A percentile compares a stretch with the other conserved stretches of the same genome.
These are phyloP conservation scores for Vanilla planifolia DNA, from an alignment of 106 monocot species.

Conservation along the genomic window DNA sequence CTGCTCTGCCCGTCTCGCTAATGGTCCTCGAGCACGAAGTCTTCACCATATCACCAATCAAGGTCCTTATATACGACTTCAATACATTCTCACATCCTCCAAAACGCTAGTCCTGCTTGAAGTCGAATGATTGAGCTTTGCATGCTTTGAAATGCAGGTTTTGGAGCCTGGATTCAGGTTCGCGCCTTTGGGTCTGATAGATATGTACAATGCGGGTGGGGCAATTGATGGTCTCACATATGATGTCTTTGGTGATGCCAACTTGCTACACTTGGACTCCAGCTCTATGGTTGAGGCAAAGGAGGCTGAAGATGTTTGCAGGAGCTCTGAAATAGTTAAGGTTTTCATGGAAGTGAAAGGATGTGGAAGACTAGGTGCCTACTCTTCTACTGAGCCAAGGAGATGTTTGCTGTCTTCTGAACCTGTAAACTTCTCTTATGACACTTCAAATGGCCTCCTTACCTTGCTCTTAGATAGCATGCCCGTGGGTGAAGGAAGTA, in stretches of 20 bases:
- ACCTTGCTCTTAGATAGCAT: conserved; percentile 43
- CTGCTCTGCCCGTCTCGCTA: conserved; percentile 50
- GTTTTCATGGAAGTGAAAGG: conserved; percentile 80
- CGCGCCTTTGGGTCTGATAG: conserved; percentile 69
- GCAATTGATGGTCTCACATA: conserved; percentile 71
- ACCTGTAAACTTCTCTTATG: conserved; percentile 41
- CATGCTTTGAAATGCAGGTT: conserved; percentile 33
- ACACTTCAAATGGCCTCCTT: conserved; percentile 47
- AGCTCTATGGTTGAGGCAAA: not conserved
- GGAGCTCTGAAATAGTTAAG: conserved; percentile 12
- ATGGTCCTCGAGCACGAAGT: conserved; percentile 71
- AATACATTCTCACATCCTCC: too few relatives aligned
- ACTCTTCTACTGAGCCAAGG: conserved; percentile 58
- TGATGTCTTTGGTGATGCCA: conserved; percentile 17
- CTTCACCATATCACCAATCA: conserved; percentile 69
- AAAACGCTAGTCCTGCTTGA: not conserved
- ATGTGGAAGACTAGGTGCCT: conserved; percentile 72
- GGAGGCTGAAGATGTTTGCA: not conserved
- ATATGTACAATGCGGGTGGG: conserved; percentile 90
- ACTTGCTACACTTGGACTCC: conserved; percentile 5
- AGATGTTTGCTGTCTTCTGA: conserved; percentile 36
- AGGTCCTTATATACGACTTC: conserved; percentile 36
- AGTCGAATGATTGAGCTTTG: not conserved
- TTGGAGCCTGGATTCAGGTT: conserved; percentile 56
- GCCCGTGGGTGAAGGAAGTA: conserved; percentile 41